phyloP scores from a whole-genome alignment of 805 yeast species.

The Gaillardinia entomophila region DNA sequence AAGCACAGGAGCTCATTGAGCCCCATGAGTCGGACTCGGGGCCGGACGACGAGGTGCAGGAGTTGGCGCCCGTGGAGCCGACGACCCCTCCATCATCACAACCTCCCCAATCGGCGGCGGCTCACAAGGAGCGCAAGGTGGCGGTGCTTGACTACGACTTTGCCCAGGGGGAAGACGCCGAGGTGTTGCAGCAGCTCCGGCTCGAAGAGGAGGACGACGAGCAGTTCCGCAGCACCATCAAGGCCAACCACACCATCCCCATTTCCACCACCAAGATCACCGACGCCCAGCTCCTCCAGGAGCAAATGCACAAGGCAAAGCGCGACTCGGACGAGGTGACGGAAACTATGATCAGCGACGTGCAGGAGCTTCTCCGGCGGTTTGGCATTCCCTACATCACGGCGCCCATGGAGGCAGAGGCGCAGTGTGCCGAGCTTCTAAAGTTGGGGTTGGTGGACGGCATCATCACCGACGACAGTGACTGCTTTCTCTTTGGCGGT shows the following conservation, averaged over 20 bases:
- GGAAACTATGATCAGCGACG: slow-evolving; percentile 77
- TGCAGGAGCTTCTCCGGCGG: slow-evolving; percentile 77
- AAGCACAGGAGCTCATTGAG: slow-evolving; percentile 30
- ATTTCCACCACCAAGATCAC: slow-evolving; percentile 31
- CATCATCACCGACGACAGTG: slow-evolving; percentile 94
- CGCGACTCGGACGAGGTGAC: slow-evolving; percentile 93
- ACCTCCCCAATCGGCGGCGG: too few species aligned
- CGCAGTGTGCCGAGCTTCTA: slow-evolving; percentile 85
- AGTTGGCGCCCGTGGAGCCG: slow-evolving; percentile 1
- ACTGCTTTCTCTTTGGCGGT: slow-evolving; percentile 92
- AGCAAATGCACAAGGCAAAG: slow-evolving; percentile 58
- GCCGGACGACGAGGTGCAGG: slow-evolving; percentile 6
- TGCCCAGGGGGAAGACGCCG: slow-evolving; percentile 73
- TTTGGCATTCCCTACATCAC: slow-evolving; percentile 94
- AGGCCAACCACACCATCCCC: slow-evolving; percentile 12
- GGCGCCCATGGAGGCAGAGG: slow-evolving; percentile 99
- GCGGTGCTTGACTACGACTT: slow-evolving; percentile 54
- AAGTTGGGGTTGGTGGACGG: slow-evolving; percentile 82
- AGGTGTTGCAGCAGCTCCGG: slow-evolving; percentile 53
- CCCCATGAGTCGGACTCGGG: slow-evolving; percentile 7
- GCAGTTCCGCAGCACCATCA: slow-evolving; percentile 42
- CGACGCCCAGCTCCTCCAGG: slow-evolving; percentile 48
- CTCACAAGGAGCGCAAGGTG: slow-evolving; percentile 8
- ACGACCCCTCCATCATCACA: background rate
- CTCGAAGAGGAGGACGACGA: slow-evolving; percentile 73